Percentiles rank a stretch among this genome's conserved stretches.
phyloP scores from a whole-genome alignment of 768 basidiomycete genomes.

The Favolaschia claudopus region DNA sequence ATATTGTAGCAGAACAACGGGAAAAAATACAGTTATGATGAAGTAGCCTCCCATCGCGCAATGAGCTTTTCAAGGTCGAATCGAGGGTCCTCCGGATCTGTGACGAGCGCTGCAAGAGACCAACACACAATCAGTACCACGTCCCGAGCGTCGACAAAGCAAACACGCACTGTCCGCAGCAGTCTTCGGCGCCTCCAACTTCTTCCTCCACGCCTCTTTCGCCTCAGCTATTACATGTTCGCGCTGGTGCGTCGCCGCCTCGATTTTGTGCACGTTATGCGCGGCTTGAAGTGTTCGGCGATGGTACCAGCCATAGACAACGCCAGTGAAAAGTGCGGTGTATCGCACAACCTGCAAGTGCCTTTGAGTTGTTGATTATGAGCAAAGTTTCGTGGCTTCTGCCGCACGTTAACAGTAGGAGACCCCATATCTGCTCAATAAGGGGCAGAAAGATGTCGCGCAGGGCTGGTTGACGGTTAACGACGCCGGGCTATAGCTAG shows the following conservation, averaged over 20 bases:
- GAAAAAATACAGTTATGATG: constrained; percentile 25
- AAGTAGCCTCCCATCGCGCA: constrained; percentile 64
- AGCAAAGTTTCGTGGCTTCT: constrained; percentile 1
- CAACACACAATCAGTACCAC: not conserved
- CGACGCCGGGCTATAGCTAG: not conserved
- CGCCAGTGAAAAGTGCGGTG: constrained; percentile 85
- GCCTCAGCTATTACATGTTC: constrained; percentile 85
- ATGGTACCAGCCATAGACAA: constrained; percentile 92
- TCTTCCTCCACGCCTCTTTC: constrained; percentile 89
- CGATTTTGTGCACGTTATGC: constrained; percentile 79
- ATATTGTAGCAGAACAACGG: constrained; percentile 17
- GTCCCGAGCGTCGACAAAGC: constrained; percentile 10
- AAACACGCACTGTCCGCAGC: constrained; percentile 61
- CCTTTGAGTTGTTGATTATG: not conserved
- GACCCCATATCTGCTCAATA: constrained; percentile 61
- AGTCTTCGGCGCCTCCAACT: constrained; percentile 61
- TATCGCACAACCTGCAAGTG: constrained; percentile 86
- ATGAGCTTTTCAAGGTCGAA: constrained; percentile 96
- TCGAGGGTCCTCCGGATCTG: constrained; percentile 93
- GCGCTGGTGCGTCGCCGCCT: constrained; percentile 75
- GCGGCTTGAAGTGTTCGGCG: constrained; percentile 86
- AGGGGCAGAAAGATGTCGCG: constrained; percentile 8
- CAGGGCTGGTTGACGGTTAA: not conserved
- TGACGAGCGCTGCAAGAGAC: constrained; percentile 47
- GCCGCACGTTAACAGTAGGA: constrained; percentile 75